These are phyloP conservation scores for Ilyonectria mors-panacis DNA, from an alignment of 2,329 filamentous ascomycete species.

Conservation along the genomic window DNA sequence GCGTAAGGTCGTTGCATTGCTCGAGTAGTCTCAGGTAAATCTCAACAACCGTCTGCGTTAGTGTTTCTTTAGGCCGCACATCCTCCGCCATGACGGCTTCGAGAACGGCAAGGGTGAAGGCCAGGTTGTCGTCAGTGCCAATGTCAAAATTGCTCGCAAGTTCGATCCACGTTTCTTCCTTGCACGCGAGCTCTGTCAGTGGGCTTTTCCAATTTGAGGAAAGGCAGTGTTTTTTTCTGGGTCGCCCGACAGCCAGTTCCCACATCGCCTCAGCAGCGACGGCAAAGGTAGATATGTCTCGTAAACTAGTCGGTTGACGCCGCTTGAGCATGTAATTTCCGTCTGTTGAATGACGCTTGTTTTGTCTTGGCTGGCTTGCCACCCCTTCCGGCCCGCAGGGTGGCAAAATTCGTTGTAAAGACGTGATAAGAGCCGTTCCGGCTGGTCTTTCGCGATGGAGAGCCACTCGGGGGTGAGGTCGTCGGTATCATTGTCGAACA, in stretches of 20 bases:
- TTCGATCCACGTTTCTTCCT: neutral
- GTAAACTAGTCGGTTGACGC: neutral
- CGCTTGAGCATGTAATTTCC: neutral
- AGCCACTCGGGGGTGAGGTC: neutral
- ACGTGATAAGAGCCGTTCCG: neutral
- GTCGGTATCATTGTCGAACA: neutral
- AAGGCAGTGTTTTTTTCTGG: neutral
- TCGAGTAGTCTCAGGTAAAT: neutral
- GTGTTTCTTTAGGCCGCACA: neutral
- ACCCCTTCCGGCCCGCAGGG: neutral
- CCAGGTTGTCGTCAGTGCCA: neutral
- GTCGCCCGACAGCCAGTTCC: neutral
- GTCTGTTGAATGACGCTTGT: neutral
- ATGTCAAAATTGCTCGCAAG: neutral
- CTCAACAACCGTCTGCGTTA: neutral
- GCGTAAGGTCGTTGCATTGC: neutral
- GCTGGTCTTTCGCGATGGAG: neutral
- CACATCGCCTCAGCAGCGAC: neutral
- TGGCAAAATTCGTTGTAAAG: neutral
- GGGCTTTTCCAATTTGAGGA: neutral
- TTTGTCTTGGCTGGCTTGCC: neutral
- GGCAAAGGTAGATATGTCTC: neutral
- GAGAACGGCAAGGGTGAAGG: neutral
- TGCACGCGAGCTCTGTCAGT: neutral
- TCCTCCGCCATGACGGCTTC: neutral